Conservation (phyloP, 768 basidiomycete species). For the Lactarius sp. region DNA sequence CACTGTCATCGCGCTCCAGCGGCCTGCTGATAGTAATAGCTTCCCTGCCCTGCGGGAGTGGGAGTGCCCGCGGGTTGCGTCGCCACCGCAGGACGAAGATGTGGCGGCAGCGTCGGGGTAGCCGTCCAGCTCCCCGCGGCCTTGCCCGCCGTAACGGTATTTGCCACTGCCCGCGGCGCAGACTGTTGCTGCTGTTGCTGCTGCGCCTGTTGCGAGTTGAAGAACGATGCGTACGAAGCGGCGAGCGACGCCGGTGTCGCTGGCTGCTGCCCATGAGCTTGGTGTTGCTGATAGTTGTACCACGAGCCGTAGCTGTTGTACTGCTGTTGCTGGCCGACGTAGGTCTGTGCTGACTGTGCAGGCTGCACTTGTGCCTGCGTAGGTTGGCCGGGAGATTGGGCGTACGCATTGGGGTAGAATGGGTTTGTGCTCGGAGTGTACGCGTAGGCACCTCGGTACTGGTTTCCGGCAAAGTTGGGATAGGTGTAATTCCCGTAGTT, state of each 20-base stretch:
- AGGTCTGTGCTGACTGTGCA: constrained; percentile 37
- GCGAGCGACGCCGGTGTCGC: constrained; percentile 30
- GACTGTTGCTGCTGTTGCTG: constrained; percentile 28
- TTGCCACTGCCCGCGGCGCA: constrained; percentile 46
- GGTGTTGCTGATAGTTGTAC: constrained; percentile 41
- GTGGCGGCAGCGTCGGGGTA: constrained; percentile 40
- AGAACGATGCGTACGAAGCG: constrained; percentile 41
- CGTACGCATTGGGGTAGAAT: constrained; percentile 33
- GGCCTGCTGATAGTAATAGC: constrained; percentile 28
- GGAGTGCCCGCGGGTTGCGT: constrained; percentile 26
- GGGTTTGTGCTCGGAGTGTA: constrained; percentile 36
- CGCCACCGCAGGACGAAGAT: constrained; percentile 32
- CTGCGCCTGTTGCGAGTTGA: constrained; percentile 30
- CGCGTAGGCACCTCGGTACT: constrained; percentile 37
- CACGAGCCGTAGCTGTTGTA: constrained; percentile 41
- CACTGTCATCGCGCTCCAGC: constrained; percentile 21
- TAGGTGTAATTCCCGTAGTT: constrained; percentile 30
- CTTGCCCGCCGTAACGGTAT: constrained; percentile 41
- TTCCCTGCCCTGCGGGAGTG: constrained; percentile 26
- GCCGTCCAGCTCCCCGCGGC: constrained; percentile 28
- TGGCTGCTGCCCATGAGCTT: constrained; percentile 39
- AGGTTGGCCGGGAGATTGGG: constrained; percentile 29
- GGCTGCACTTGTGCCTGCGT: constrained; percentile 25
- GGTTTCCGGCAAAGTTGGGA: constrained; percentile 29
- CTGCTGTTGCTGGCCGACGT: constrained; percentile 35